These are phyloP conservation scores for Leccinum arenicola DNA, from an alignment of 768 basidiomycete genomes.

Conservation along the genomic window DNA sequence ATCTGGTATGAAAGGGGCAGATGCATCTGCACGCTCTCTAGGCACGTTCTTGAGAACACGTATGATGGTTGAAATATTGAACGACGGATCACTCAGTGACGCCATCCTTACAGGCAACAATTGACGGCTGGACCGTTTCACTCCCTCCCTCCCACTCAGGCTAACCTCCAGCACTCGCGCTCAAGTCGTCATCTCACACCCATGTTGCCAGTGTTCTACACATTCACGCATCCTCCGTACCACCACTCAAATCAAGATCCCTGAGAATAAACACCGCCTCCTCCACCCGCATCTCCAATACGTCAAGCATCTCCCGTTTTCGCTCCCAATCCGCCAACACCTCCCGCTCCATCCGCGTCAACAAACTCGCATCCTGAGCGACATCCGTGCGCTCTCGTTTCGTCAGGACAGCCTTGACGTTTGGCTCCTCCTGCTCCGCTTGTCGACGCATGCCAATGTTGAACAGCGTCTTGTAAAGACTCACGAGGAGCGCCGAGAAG, in stretches of 20 bases:
- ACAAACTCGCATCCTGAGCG: constrained; percentile 64
- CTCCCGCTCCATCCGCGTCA: constrained; percentile 76
- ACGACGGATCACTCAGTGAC: no score
- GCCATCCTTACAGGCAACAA: no score
- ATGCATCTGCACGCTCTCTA: no score
- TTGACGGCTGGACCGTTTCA: no score
- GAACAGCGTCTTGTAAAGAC: constrained; percentile 72
- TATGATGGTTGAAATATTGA: no score
- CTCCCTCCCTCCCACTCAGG: no score
- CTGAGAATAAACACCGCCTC: constrained; percentile 86
- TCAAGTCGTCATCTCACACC: no score
- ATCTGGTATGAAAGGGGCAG: no score
- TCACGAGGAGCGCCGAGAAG: constrained; percentile 70
- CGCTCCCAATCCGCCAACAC: constrained; percentile 70
- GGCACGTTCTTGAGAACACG: no score
- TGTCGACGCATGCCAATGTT: constrained; percentile 77
- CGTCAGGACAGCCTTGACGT: constrained; percentile 69
- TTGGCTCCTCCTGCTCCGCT: constrained; percentile 66
- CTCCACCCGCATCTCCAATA: constrained; percentile 84
- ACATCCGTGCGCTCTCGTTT: constrained; percentile 79
- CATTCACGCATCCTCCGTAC: constrained; percentile 41
- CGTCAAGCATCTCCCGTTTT: constrained; percentile 51
- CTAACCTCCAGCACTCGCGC: no score
- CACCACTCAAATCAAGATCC: constrained; percentile 60
- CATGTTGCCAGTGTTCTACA: neutral